These are phyloP conservation scores for Chaetomium sp. DNA, from an alignment of 2,329 filamentous ascomycete genomes.

Conservation along the genomic window DNA sequence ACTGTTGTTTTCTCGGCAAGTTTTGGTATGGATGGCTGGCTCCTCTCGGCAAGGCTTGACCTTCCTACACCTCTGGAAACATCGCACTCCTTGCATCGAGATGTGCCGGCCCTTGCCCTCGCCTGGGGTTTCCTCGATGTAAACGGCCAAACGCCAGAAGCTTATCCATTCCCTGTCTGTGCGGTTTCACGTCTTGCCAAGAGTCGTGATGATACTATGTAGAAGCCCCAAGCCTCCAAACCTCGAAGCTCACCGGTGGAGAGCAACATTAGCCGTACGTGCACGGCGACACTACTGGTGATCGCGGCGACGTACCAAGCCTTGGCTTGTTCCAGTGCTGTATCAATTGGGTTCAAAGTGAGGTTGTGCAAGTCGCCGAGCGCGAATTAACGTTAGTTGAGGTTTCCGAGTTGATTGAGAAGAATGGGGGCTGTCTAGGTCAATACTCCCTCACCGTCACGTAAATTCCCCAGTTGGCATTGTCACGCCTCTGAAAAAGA, in stretches of 20 bases:
- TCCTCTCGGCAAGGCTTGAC: background rate
- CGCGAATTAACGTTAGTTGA: background rate
- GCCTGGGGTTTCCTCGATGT: constrained; percentile 17
- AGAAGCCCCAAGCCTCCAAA: background rate
- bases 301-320: background rate
- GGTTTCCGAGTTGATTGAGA: no score
- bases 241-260: background rate
- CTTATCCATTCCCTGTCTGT: constrained; percentile 19
- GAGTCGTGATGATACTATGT: background rate
- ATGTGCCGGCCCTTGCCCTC: constrained; percentile 13
- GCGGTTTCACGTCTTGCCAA: constrained; percentile 14
- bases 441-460: background rate
- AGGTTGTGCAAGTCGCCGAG: background rate
- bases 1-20: constrained; percentile 4
- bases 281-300: no score
- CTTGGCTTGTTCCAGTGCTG: background rate
- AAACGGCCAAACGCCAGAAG: constrained; percentile 16
- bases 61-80: constrained; percentile 12
- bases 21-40: no score
- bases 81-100: constrained; percentile 7
- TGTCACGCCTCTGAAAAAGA: background rate
- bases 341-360: constrained; percentile 7
- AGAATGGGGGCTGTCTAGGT: no score
- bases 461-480: background rate
- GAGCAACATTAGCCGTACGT: background rate